Base-by-base conservation (phyloP, 164 flowering plant species). In the Chimonanthus praecox region DNA sequence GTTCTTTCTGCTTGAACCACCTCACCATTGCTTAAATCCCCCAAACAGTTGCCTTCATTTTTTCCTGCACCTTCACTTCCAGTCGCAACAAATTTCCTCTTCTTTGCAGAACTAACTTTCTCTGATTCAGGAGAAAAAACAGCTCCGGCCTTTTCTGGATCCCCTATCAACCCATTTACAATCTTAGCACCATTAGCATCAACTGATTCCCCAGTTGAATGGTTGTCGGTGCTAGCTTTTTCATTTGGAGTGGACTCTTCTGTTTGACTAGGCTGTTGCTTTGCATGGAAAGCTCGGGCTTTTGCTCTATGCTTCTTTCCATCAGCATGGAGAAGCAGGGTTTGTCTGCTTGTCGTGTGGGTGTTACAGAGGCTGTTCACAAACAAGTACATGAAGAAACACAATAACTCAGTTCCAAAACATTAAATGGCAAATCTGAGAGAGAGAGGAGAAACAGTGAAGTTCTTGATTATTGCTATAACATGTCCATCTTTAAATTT, bases 241-340 rank as follows among this genome's bases (percentile, higher is more conserved):
- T 72, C 62, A 58, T 72, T 79, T 18, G 78, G 79, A 70, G 75
- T 73, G 64, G 84, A 78, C 72, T 82, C 86, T 74, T 85, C 88
- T 3, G 78, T 64, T 47, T 71, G 82, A 60, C 82, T 82, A 15
- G 90, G 79, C 78, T 90, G 85, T 47, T 87, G 87, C 66, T 91
- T 77, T 64, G 91, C 89, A 82, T 91, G 94, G 79, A 87, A 83
- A 49, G 90, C 98, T 73, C 92, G 82, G 63, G 98, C 97, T 79
- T 90, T 93, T 72, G 87, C 96, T 75, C 86, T 83, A 83, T 95
- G 99, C 75, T 93, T 95, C 82, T 92, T 95, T 51, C 98, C 99
- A 20, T 95, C 98, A 15, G 97, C 97, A 82, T 95, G 99, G 64
- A 85, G 85, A 68, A 93, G 89, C 76, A 95, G 78, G 43, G 98